These are phyloP conservation scores for Hansenula lynferdii DNA, from an alignment of 1,139 yeast species.

Conservation along the genomic window DNA sequence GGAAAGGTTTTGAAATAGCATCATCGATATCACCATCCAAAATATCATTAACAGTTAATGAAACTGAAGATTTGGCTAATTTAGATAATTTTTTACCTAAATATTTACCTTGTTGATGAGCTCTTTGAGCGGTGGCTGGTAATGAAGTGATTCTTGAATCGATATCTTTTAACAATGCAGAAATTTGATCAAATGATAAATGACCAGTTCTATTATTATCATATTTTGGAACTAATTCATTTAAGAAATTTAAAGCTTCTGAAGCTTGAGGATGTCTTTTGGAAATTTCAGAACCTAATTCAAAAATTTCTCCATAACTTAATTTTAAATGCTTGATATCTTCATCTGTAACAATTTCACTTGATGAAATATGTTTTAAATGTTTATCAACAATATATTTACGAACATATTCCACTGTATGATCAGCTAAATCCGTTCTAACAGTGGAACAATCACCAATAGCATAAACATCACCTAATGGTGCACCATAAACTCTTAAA, in stretches of 20 bases:
- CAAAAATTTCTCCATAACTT: slow-evolving; percentile 40
- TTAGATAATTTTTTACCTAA: slow-evolving; percentile 50
- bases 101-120: slow-evolving; percentile 60
- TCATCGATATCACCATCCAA: slow-evolving; percentile 48
- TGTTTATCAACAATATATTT: slow-evolving; percentile 37
- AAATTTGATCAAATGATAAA: slow-evolving; percentile 43
- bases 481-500: slow-evolving; percentile 56
- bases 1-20: slow-evolving; percentile 49
- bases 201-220: slow-evolving; percentile 42
- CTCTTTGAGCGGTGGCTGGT: slow-evolving; percentile 69
- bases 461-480: slow-evolving; percentile 58
- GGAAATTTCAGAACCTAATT: slow-evolving; percentile 39
- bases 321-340: slow-evolving; percentile 38
- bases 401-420: slow-evolving; percentile 42
- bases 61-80: slow-evolving; percentile 36
- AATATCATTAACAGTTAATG: slow-evolving; percentile 36
- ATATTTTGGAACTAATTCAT: slow-evolving; percentile 44
- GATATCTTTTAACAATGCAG: slow-evolving; percentile 42
- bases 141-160: slow-evolving; percentile 58
- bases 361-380: slow-evolving; percentile 26
- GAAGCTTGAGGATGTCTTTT: slow-evolving; percentile 52
- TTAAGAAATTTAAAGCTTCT: slow-evolving; percentile 47
- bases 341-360: slow-evolving; percentile 34
- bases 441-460: slow-evolving; percentile 66
- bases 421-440: slow-evolving; percentile 50